Base-by-base conservation (phyloP, 2,329 filamentous ascomycete species). In the Apiospora sp. region DNA sequence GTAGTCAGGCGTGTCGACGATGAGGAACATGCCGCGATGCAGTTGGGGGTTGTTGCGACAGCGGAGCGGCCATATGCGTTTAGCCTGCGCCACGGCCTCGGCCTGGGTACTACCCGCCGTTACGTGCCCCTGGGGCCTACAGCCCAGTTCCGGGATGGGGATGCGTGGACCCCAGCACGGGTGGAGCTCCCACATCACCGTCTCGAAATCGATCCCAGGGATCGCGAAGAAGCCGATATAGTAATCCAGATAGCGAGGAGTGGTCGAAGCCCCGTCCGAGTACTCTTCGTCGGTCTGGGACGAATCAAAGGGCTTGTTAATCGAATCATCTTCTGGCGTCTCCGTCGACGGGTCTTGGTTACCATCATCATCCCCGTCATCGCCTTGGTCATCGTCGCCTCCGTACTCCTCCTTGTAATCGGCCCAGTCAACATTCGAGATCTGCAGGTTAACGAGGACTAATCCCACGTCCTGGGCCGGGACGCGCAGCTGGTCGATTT, bases 361-460 rank as follows among this genome's bases (percentile, higher is more conserved):
- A n/a, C n/a, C 24, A 22, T 24, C 43, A n/a, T 44, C 44, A 22
- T 44, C 43, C 22, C 27, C 44, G 0, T 12, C 67, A 12, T 34
- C n/a, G n/a, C 13, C 41, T 44, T 44, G 14, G 22, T 44, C 6
- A 12, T 27, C 24, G 12, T 34, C n/a, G 37, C n/a, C n/a, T 16
- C 24, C 67, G 43, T 68, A 68, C 44, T 68, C 22, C 7, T 68
- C 37, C 43, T 68, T 68, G 67, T 2, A 68, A 13, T 48, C 67
- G 13, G 16, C n/a, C 67, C 67, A 68, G 67, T 68, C 67, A 13
- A 5, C 67, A 27, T 68, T 68, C 2, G 67, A 43, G 22, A 68
- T 68, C 67, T 68, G 41, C n/a, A 68, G 41, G 14, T 68, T 68
- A n/a, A 68, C 67, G 13, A 68, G 67, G 24, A 68, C 19, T 43